phyloP scores from a whole-genome alignment of 768 basidiomycete genomes.

The Chalciporus chontae region DNA sequence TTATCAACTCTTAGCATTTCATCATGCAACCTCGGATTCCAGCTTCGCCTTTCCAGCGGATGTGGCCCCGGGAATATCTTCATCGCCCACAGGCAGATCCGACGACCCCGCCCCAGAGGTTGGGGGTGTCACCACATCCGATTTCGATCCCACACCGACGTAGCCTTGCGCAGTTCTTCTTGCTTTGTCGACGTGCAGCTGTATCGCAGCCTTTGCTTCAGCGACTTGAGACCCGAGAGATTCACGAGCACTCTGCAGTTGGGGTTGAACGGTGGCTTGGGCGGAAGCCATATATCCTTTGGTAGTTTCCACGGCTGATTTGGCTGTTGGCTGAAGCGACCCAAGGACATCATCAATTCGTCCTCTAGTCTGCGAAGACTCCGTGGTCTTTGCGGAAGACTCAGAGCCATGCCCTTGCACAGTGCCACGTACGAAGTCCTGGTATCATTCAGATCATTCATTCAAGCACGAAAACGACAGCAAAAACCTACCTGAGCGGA shows the following conservation, averaged over 20 bases:
- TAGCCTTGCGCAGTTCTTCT: constrained; percentile 16
- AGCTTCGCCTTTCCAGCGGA: neutral
- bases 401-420: constrained; percentile 11
- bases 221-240: constrained; percentile 32
- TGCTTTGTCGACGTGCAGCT: constrained; percentile 32
- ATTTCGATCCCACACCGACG: constrained; percentile 10
- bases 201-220: constrained; percentile 17
- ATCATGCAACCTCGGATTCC: constrained; percentile 2
- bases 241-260: constrained; percentile 5
- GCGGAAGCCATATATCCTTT: constrained; percentile 29
- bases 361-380: constrained; percentile 27
- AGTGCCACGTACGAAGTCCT: neutral
- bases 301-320: constrained; percentile 28
- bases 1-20: neutral
- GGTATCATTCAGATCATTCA: neutral
- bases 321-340: constrained; percentile 30
- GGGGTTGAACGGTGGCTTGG: constrained; percentile 21
- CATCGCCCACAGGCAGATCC: constrained; percentile 38
- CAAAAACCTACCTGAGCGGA: neutral
- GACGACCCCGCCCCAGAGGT: constrained; percentile 8
- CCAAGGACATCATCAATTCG: constrained; percentile 31
- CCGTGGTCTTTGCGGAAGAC: constrained; percentile 24
- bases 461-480: neutral
- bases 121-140: constrained; percentile 8
- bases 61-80: constrained; percentile 16